Conservation (phyloP, 1,139 yeast genomes). For the Lodderomyces beijingensis region DNA sequence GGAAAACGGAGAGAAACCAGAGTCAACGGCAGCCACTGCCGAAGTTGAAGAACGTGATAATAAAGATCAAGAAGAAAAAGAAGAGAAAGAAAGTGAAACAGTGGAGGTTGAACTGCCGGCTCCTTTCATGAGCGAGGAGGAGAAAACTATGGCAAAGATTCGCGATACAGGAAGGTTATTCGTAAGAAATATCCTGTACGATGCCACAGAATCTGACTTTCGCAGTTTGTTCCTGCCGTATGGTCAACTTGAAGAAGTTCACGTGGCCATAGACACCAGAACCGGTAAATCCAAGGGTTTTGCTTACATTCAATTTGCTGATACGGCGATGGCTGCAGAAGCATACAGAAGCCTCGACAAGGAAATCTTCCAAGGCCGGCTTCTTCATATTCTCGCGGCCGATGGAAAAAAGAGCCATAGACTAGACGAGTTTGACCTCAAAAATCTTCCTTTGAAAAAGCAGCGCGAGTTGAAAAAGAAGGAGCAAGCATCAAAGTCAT, state of each 20-base stretch:
- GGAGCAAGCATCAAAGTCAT: constrained; percentile 76
- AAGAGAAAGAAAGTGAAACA: constrained; percentile 7
- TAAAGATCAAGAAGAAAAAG: not conserved
- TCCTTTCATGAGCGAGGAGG: constrained; percentile 22
- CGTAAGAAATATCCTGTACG: constrained; percentile 78
- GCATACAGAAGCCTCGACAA: constrained; percentile 79
- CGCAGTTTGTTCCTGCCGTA: constrained; percentile 49
- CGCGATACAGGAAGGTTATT: constrained; percentile 76
- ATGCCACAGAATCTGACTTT: constrained; percentile 79
- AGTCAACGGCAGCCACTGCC: constrained; percentile 7
- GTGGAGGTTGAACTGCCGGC: constrained; percentile 11
- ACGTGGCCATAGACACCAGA: constrained; percentile 85
- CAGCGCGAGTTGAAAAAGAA: constrained; percentile 82
- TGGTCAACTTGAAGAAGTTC: constrained; percentile 74
- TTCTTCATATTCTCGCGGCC: constrained; percentile 85
- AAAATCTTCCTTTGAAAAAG: constrained; percentile 86
- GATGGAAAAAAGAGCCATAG: constrained; percentile 73
- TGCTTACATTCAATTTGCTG: constrained; percentile 72
- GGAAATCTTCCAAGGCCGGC: constrained; percentile 89
- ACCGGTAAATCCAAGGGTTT: constrained; percentile 92
- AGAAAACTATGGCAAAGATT: constrained; percentile 51
- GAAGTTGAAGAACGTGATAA: not conserved
- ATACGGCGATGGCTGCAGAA: constrained; percentile 64
- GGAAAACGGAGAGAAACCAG: constrained; percentile 36
- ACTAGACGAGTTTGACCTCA: constrained; percentile 84